Base-by-base conservation (phyloP, 1,284 basidiomycete genomes). In the Ceratobasidium papillatum region DNA sequence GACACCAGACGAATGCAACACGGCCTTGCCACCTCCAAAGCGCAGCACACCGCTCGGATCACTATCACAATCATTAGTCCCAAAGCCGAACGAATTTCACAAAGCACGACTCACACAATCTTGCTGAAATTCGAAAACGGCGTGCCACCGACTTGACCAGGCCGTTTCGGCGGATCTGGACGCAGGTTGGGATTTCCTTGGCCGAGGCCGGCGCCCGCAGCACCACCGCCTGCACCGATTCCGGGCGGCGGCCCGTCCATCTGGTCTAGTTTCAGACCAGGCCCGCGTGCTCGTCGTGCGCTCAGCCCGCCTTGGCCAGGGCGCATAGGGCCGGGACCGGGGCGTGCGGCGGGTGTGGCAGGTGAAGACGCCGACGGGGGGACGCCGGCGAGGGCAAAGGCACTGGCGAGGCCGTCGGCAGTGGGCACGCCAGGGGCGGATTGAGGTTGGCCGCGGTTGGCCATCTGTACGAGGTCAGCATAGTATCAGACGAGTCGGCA, bases 21-120 rank as follows among this genome's bases (percentile, higher is more conserved):
- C 89, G 0, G 98, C 98, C 82, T 99, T 99, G 75, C 94, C 94
- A 71, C 66, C 66, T 51, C 87, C 89, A 81, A 99, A 99, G 80
- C 95, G 96, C 79, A 99, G 91, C 0, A 91, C 91, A 22, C 97
- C 97, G 0, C 94, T 95, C 0, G 96, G 95, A 84, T 99, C 97
- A 76, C 94, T 95, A 80, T 0, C 74, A 76, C 76, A 74, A 74
- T 52, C 54, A 73, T 73, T 17, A 69, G 49, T 58, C 56, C 71
- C 49, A 47, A n/a, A 65, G 43, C 61, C 68, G 45, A 32, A n/a
- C 27, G 69, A 72, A 52, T 32, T 52, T 62, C 66, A 56, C 52
- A 30, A 36, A 27, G 64, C 68, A 11, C 65, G 12, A 87, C 93
- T 75, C 85, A 95, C 93, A 99, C 94, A 80, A 99, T 97, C 84